Evolutionary conservation across 768 basidiomycete species (phyloP).

Genomic region (Boletus rubescentipes): DNA sequence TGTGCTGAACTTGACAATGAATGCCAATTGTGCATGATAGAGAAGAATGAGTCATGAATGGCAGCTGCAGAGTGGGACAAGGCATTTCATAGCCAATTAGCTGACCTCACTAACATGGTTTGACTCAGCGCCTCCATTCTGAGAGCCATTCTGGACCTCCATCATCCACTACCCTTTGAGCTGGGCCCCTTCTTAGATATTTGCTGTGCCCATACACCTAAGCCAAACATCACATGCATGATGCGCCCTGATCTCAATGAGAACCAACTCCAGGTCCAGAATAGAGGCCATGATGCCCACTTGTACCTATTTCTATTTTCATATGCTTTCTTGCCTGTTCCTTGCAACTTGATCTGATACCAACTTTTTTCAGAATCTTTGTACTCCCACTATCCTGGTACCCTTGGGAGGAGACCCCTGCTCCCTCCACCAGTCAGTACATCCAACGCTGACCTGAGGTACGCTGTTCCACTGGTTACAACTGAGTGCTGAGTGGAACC

Average conservation of each 20-base stretch:
- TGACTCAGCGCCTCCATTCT: constrained; percentile 29
- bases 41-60: constrained; percentile 64
- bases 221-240: too few relatives aligned
- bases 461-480: neutral
- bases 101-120: constrained; percentile 70
- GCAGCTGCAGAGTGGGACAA: constrained; percentile 63
- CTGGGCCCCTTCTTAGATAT: constrained; percentile 8
- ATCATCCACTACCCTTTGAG: constrained; percentile 2
- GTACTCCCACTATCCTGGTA: constrained; percentile 29
- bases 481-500: neutral
- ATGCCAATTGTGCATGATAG: constrained; percentile 51
- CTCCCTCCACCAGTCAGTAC: constrained; percentile 29
- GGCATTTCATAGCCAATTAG: constrained; percentile 56
- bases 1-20: constrained; percentile 65
- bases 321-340: constrained; percentile 9
- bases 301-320: constrained; percentile 15
- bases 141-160: constrained; percentile 25
- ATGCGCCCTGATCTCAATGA: too few relatives aligned
- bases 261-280: constrained; percentile 12
- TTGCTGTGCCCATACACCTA: too few relatives aligned
- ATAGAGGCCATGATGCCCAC: constrained; percentile 21
- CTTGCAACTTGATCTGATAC: constrained; percentile 4
- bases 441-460: constrained; percentile 17
- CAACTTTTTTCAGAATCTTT: constrained; percentile 18
- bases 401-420: constrained; percentile 15